phyloP scores from a whole-genome alignment of 2,329 filamentous ascomycete genomes.

The Plenodomus tracheiphilus region DNA sequence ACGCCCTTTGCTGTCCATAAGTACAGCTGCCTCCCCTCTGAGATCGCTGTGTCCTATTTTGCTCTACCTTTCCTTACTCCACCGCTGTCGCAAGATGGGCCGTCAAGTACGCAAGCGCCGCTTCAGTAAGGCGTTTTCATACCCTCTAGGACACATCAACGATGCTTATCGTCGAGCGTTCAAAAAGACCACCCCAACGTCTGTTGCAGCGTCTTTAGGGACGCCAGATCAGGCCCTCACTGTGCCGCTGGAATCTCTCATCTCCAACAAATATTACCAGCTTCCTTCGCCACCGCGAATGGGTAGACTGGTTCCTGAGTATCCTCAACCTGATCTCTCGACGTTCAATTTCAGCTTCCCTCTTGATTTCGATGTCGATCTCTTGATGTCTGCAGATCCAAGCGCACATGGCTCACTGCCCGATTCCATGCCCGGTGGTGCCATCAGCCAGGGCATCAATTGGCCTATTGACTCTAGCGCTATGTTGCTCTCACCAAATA shows the following conservation, averaged over 20 bases:
- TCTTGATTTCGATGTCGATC: no score
- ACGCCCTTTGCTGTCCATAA: background rate
- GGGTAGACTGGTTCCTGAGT: no score
- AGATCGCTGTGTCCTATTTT: background rate
- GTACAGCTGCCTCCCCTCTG: background rate
- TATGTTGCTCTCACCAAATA: background rate
- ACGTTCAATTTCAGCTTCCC: no score
- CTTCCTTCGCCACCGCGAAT: no score
- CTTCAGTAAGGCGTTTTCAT: constrained; percentile 20
- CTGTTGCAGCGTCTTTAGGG: background rate
- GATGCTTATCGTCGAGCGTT: constrained; percentile 4
- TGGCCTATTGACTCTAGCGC: background rate
- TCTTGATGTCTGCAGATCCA: no score
- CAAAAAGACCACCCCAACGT: background rate
- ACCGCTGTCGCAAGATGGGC: constrained; percentile 1
- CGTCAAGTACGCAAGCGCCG: constrained; percentile 17
- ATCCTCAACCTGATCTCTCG: no score
- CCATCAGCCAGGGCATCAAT: no score
- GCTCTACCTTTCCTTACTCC: background rate
- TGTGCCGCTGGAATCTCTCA: no score
- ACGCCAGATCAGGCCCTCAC: background rate
- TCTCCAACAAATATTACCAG: background rate
- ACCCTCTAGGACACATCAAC: background rate
- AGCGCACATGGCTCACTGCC: no score
- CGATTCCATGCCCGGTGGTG: no score